Conservation (phyloP, 2,329 filamentous ascomycete genomes). For the Aspergillus sp. region DNA sequence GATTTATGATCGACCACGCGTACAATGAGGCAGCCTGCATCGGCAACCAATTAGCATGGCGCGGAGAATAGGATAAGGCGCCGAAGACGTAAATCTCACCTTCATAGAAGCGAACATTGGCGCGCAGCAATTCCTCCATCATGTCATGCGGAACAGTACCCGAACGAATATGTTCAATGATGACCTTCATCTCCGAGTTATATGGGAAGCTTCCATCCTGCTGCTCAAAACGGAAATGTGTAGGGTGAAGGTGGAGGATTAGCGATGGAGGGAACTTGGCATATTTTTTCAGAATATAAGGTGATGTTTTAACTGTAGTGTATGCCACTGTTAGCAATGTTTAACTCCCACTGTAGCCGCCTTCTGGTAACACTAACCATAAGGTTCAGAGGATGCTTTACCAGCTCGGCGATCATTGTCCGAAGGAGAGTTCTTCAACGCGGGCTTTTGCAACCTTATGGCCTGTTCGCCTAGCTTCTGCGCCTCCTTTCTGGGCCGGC, state of each 20-base stretch:
- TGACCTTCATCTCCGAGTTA: constrained; percentile 82
- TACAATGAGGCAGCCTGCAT: constrained; percentile 76
- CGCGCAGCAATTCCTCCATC: constrained; percentile 71
- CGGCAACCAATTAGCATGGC: constrained; percentile 8
- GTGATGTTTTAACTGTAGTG: constrained; percentile 65
- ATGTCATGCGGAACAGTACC: constrained; percentile 88
- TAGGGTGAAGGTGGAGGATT: constrained; percentile 79
- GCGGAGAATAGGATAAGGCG: background rate
- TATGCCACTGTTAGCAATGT: constrained; percentile 19
- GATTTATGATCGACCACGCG: constrained; percentile 88
- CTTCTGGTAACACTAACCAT: constrained; percentile 36
- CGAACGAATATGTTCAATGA: constrained; percentile 73
- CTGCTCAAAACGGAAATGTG: constrained; percentile 87
- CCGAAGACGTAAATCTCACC: constrained; percentile 46
- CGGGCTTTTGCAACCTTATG: constrained; percentile 33
- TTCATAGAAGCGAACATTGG: constrained; percentile 82
- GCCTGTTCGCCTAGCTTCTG: constrained; percentile 39
- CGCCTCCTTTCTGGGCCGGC: constrained; percentile 60
- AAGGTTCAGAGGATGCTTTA: constrained; percentile 46
- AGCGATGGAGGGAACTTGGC: constrained; percentile 73
- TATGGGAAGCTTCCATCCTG: constrained; percentile 92
- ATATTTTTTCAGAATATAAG: constrained; percentile 82
- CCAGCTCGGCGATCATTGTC: constrained; percentile 34
- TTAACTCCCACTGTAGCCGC: constrained; percentile 4
- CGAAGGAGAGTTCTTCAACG: constrained; percentile 31